Percentiles rank a stretch among this genome's conserved stretches.
These are phyloP conservation scores for Schizochytrium sp. DNA, from an alignment of 108 stramenopile genomes.

Conservation along the genomic window DNA sequence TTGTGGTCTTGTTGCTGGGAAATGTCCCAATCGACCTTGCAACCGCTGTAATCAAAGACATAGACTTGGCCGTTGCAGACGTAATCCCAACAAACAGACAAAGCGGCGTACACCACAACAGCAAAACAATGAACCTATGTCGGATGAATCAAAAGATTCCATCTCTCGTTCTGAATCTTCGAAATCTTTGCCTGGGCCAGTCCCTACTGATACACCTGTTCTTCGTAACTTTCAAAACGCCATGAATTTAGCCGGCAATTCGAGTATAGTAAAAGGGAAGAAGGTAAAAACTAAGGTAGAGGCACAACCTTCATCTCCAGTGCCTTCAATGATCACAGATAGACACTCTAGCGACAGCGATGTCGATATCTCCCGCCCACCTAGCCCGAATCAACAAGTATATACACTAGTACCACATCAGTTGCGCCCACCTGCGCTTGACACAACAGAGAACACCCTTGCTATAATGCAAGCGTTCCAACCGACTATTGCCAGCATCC, in stretches of 20 bases:
- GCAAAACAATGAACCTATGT: background rate
- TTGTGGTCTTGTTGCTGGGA: slow-evolving; percentile 41
- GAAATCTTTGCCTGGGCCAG: background rate
- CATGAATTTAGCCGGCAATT: background rate
- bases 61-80: slow-evolving; percentile 34
- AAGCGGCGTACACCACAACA: background rate
- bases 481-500: too few relatives aligned
- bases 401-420: background rate
- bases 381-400: background rate
- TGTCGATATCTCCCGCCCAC: background rate
- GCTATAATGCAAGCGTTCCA: too few relatives aligned
- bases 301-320: background rate
- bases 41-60: slow-evolving; percentile 12
- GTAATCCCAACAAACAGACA: background rate
- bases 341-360: background rate
- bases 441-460: background rate
- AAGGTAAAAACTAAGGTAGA: background rate
- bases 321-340: background rate
- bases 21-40: slow-evolving; percentile 53
- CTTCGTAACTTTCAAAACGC: too few relatives aligned
- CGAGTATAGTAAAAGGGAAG: background rate
- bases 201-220: too few relatives aligned
- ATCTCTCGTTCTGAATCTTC: background rate
- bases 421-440: background rate
- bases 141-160: background rate